Percentiles rank a stretch among this genome's conserved stretches.
Conservation (phyloP, 305 asterid genomes). For the Solanum aculeatissimum region DNA sequence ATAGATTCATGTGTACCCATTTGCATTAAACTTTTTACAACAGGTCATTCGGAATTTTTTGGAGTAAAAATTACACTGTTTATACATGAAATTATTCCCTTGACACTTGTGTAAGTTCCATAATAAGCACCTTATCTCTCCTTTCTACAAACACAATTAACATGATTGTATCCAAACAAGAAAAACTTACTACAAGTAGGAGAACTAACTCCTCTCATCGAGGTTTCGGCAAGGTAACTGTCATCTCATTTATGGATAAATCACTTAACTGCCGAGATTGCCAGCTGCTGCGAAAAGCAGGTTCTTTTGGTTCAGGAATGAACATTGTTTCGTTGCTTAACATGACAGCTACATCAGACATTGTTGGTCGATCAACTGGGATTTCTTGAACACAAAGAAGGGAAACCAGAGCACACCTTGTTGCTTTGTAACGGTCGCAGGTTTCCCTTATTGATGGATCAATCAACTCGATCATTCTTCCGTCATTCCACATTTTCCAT, state of each 20-base stretch:
- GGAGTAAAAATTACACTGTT: too few relatives aligned
- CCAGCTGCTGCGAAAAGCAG: not conserved
- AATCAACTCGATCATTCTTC: not conserved
- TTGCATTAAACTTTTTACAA: too few relatives aligned
- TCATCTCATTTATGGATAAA: not conserved
- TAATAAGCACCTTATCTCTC: not conserved
- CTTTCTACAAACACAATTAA: not conserved
- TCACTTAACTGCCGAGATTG: not conserved
- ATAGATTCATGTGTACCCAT: too few relatives aligned
- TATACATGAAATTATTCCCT: too few relatives aligned
- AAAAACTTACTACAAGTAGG: not conserved
- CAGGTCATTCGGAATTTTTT: too few relatives aligned
- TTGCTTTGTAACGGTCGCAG: not conserved
- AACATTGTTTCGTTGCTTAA: not conserved
- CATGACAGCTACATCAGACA: not conserved
- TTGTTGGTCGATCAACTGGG: not conserved
- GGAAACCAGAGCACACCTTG: not conserved
- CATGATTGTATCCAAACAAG: not conserved
- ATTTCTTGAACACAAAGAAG: slow-evolving; percentile 3
- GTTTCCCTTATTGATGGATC: slow-evolving; percentile 1
- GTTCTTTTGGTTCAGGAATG: not conserved
- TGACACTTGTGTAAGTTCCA: not conserved
- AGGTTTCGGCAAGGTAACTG: not conserved
- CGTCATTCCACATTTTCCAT: slow-evolving; percentile 1
- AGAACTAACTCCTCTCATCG: not conserved